A percentile compares a stretch with the other conserved stretches of the same genome.
Evolutionary conservation across 108 stramenopile species (phyloP).

Genomic region (Fragilaria radians): DNA sequence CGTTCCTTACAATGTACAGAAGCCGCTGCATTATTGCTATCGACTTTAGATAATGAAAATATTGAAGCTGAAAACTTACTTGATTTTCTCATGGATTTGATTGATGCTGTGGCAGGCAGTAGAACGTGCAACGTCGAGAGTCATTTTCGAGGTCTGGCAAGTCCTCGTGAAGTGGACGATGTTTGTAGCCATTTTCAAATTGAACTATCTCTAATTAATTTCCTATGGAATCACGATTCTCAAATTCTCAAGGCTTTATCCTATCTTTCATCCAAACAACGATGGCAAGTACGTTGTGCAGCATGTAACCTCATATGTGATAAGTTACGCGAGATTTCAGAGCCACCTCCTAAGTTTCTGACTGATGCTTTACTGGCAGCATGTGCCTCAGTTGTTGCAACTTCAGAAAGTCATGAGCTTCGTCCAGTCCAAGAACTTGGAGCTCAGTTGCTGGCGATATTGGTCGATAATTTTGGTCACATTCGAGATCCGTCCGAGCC

Average conservation of each 20-base stretch:
- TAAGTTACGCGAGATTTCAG: not conserved
- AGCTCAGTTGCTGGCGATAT: slow-evolving; percentile 32
- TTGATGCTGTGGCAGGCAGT: not conserved
- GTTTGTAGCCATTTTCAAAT: not conserved
- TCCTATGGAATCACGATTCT: not conserved
- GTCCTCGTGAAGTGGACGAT: not conserved
- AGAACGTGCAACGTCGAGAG: not conserved
- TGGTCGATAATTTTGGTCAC: slow-evolving; percentile 50
- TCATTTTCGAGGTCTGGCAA: not conserved
- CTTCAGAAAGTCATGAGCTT: slow-evolving; percentile 72
- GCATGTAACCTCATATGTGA: not conserved
- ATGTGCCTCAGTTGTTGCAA: slow-evolving; percentile 55
- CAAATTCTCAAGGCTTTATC: not conserved
- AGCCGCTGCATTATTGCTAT: not conserved
- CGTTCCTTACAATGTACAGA: not conserved
- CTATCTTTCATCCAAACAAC: not conserved
- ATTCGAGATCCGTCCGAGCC: slow-evolving; percentile 59
- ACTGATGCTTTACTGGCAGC: slow-evolving; percentile 42
- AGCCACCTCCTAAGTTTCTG: slow-evolving; percentile 5
- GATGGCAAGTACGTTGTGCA: not conserved
- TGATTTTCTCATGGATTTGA: not conserved
- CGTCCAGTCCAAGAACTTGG: slow-evolving; percentile 54
- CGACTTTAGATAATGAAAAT: not conserved
- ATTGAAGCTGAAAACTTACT: not conserved
- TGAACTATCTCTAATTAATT: not conserved